phyloP scores from a whole-genome alignment of 1,284 basidiomycete species.

The Farysia itapuensis region DNA sequence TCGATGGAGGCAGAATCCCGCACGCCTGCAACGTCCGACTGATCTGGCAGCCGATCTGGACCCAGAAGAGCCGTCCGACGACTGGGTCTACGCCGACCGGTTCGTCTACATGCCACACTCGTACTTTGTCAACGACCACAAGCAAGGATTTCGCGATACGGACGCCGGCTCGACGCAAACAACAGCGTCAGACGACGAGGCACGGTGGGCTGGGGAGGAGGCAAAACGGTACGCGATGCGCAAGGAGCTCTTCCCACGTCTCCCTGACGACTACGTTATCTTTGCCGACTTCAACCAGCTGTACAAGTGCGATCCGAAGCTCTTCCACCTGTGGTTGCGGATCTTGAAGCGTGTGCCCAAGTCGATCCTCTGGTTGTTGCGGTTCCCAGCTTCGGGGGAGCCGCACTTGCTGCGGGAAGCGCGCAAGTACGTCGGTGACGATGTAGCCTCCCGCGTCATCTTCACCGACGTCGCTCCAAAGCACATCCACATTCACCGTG shows the following conservation, averaged over 20 bases:
- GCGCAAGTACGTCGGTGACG: constrained; percentile 65
- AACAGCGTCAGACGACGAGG: constrained; percentile 22
- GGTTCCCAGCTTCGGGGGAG: constrained; percentile 68
- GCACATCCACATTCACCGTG: constrained; percentile 66
- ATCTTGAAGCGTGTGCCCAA: constrained; percentile 65
- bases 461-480: constrained; percentile 69
- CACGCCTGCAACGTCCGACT: constrained; percentile 29
- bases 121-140: constrained; percentile 70
- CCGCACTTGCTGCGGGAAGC: constrained; percentile 66
- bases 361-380: constrained; percentile 68
- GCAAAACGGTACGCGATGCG: constrained; percentile 64
- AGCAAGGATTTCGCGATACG: constrained; percentile 63
- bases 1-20: constrained; percentile 57
- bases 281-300: constrained; percentile 71
- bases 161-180: background rate
- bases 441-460: constrained; percentile 65
- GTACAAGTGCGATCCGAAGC: constrained; percentile 61
- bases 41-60: constrained; percentile 65
- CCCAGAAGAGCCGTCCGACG: constrained; percentile 64
- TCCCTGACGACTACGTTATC: constrained; percentile 63
- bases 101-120: constrained; percentile 64
- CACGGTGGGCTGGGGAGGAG: constrained; percentile 65
- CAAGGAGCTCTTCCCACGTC: constrained; percentile 62
- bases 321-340: constrained; percentile 67
- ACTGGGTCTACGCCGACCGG: constrained; percentile 66